Percentiles rank a stretch among this genome's conserved stretches.
Evolutionary conservation across 208 protist genomes (phyloP).

Genomic region (Crithidia bombi): DNA sequence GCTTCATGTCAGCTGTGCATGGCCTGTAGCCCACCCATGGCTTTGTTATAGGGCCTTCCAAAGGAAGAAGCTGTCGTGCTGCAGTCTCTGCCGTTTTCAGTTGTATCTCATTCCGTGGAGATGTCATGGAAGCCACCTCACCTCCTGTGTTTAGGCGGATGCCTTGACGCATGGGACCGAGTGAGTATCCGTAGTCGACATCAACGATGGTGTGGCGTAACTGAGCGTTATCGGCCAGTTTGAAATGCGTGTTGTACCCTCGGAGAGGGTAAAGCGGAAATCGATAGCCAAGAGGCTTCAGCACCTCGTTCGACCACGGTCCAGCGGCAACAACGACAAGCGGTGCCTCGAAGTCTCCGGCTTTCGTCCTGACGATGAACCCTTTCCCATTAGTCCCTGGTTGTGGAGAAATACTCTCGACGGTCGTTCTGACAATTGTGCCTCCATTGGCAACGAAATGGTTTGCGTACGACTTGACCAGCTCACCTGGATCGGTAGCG

Average conservation of each 20-base stretch:
- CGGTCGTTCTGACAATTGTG: slow-evolving; percentile 19
- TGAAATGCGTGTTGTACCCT: slow-evolving; percentile 43
- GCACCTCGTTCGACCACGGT: slow-evolving; percentile 32
- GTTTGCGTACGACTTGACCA: slow-evolving; percentile 26
- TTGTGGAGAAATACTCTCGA: slow-evolving; percentile 14
- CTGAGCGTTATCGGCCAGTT: background rate
- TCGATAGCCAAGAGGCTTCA: slow-evolving; percentile 27
- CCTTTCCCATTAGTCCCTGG: background rate
- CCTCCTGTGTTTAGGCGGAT: slow-evolving; percentile 38
- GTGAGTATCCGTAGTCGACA: slow-evolving; percentile 28
- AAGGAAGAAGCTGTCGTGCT: slow-evolving; percentile 15
- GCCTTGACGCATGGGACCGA: slow-evolving; percentile 27
- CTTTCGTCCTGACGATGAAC: slow-evolving; percentile 14
- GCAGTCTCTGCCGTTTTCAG: slow-evolving; percentile 17
- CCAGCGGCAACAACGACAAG: slow-evolving; percentile 31
- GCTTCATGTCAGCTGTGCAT: slow-evolving; percentile 39
- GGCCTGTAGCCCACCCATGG: slow-evolving; percentile 32
- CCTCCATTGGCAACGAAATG: slow-evolving; percentile 24
- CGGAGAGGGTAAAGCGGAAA: slow-evolving; percentile 34
- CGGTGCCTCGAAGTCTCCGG: slow-evolving; percentile 13
- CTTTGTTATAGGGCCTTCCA: slow-evolving; percentile 23
- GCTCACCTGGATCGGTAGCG: slow-evolving; percentile 10
- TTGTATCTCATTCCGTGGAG: slow-evolving; percentile 20
- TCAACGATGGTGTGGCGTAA: slow-evolving; percentile 32
- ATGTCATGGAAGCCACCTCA: slow-evolving; percentile 26